Evolutionary conservation across 192 early-diverging fungal genomes (phyloP).

Genomic region (Rhizophagus sp.): DNA sequence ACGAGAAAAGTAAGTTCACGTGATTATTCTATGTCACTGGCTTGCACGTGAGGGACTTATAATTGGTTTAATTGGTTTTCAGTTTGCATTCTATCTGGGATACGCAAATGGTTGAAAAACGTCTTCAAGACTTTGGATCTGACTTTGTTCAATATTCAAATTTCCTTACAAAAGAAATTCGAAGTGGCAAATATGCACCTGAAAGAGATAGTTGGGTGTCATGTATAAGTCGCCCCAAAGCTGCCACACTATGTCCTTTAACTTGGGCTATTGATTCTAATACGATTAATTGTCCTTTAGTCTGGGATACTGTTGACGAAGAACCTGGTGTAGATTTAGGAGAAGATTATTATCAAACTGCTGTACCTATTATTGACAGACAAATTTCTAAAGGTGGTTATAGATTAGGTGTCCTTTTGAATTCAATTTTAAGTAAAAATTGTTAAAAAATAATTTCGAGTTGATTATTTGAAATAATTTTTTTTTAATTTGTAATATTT

Average conservation of each 20-base stretch:
- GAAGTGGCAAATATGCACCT: background rate
- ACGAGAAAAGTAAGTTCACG: background rate
- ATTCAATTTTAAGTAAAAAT: background rate
- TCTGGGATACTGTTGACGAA: background rate
- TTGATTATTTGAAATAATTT: too few relatives aligned
- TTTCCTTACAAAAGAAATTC: constrained; percentile 2
- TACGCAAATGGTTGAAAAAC: constrained; percentile 13
- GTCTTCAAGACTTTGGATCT: constrained; percentile 2
- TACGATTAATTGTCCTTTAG: constrained; percentile 9
- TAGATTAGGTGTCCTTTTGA: constrained; percentile 9
- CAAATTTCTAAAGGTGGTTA: constrained; percentile 24
- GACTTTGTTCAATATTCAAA: background rate
- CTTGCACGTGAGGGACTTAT: background rate
- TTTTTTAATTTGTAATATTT: too few relatives aligned
- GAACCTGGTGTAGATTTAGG: constrained; percentile 7
- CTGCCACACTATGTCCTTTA: constrained; percentile 2
- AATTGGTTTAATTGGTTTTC: background rate
- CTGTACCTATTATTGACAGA: constrained; percentile 2
- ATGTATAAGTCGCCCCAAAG: background rate
- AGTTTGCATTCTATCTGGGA: constrained; percentile 15
- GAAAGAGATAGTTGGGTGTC: background rate
- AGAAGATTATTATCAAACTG: background rate
- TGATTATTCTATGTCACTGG: background rate
- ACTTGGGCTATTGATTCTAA: constrained; percentile 16
- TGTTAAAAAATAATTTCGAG: background rate